Percentiles rank a stretch among this genome's conserved stretches.
phyloP scores from a whole-genome alignment of 2,329 filamentous ascomycete species.

The Westerdykella ornata region DNA sequence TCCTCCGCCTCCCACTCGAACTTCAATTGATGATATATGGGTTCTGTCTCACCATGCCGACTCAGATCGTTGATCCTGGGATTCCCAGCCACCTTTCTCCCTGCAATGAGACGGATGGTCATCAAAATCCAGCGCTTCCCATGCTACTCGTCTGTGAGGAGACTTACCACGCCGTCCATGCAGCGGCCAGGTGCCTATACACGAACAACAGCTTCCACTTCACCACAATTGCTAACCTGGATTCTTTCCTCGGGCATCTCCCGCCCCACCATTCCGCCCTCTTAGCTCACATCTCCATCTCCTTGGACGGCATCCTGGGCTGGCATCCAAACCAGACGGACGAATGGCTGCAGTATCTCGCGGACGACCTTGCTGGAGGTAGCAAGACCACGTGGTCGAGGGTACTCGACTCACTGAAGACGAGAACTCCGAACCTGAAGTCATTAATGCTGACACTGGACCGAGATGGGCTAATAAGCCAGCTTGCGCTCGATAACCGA shows the following conservation, averaged over 20 bases:
- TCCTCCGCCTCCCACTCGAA: constrained; percentile 30
- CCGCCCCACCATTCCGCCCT: constrained; percentile 13
- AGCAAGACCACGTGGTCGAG: constrained; percentile 8
- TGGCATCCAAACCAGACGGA: constrained; percentile 10
- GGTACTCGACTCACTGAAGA: constrained; percentile 17
- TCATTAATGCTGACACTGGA: constrained; percentile 1
- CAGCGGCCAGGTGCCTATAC: constrained; percentile 26
- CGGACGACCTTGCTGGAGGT: constrained; percentile 12
- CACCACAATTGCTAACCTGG: constrained; percentile 25
- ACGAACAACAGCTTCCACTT: constrained; percentile 35
- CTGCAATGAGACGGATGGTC: neutral
- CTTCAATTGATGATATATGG: constrained; percentile 31
- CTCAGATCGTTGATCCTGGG: constrained; percentile 23
- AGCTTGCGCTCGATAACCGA: no score
- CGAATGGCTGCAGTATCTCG: constrained; percentile 36
- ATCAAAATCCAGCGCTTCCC: constrained; percentile 11
- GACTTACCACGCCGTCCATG: constrained; percentile 19
- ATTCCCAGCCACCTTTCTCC: neutral
- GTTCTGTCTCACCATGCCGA: constrained; percentile 20
- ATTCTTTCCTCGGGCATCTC: constrained; percentile 24
- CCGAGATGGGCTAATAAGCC: no score
- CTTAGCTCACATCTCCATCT: constrained; percentile 32
- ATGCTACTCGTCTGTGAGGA: constrained; percentile 35
- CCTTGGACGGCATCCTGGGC: no score
- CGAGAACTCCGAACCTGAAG: constrained; percentile 26